phyloP scores from a whole-genome alignment of 2,329 filamentous ascomycete species.

The Epichloe scottii region DNA sequence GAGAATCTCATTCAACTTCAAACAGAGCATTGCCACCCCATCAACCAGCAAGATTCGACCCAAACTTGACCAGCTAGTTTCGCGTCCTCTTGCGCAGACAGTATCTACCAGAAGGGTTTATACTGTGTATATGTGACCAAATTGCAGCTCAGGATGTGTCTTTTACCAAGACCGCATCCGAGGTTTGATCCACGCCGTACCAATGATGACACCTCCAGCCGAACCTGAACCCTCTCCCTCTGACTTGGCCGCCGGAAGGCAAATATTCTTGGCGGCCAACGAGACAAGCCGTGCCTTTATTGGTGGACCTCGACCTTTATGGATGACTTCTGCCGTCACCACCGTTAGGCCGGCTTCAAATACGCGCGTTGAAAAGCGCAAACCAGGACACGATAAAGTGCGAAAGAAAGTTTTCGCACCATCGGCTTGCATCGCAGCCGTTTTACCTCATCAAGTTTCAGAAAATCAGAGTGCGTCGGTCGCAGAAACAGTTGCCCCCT shows the following conservation, averaged over 20 bases:
- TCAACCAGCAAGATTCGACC: background rate
- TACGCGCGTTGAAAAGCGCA: background rate
- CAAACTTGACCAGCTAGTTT: background rate
- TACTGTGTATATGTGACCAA: background rate
- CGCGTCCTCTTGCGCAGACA: background rate
- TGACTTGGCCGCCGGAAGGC: background rate
- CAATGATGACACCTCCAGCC: background rate
- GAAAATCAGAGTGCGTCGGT: background rate
- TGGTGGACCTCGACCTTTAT: slow-evolving; percentile 1
- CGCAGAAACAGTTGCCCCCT: background rate
- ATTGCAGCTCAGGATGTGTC: background rate
- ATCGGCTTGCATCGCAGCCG: background rate
- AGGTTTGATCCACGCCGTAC: background rate
- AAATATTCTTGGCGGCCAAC: slow-evolving; percentile 1
- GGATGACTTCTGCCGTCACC: slow-evolving; percentile 1
- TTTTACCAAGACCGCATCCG: background rate
- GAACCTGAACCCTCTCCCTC: background rate
- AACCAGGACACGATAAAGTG: background rate
- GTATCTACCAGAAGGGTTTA: background rate
- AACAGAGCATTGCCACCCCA: background rate
- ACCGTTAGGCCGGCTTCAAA: background rate
- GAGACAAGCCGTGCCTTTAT: slow-evolving; percentile 6
- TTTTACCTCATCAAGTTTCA: background rate
- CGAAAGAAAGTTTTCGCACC: background rate
- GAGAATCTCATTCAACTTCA: background rate